Evolutionary conservation across 345 rosid genomes (phyloP), one percentile per base, ranked within the genome.

Genomic region (Hibiscus trionum): DNA sequence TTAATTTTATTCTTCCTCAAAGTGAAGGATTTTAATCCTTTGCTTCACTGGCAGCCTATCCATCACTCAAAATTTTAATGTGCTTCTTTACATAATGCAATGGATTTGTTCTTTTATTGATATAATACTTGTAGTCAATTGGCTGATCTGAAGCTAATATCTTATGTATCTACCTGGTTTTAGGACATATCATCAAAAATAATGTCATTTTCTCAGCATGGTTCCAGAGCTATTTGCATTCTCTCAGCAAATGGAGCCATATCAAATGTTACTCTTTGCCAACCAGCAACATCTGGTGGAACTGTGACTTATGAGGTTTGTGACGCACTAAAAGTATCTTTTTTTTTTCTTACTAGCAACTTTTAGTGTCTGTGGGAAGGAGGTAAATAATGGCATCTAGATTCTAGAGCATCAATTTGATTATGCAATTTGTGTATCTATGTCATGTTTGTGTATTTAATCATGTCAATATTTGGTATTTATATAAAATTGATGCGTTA

Each of bases 291-390:
- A 69, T 85, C 92, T 19, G 92, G 92, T 15, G 96, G 96, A 70
- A 85, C 87, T 65, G 92, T 90, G 35, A 86, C 92, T 58, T 88
- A 86, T 62, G 96, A 88, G 92, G 96, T 90, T 62, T 75, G 84
- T 78, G 60, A 66, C 15, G 65, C 73, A 11, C 56, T 50, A 62
- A n/a, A 8, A 69, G 49, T 0, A 14, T 29, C 21, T n/a, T 50
- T 15, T 12, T 15, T 12, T 50, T 50, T 50, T 7, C 46, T 24
- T 52, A 0, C 29, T 46, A 66, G 11, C 27, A 24, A 46, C 47
- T 46, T 24, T 24, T 24, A 6, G 68, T 11, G 9, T 63, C 3
- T 63, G 26, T 37, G 68, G 4, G 66, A 33, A 37, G 68, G n/a
- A 63, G 56, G 70, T 66, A 47, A 14, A 46, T 66, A 46, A 7